Evolutionary conservation across 2,329 filamentous ascomycete genomes (phyloP).

Genomic region (Balansia obtecta): DNA sequence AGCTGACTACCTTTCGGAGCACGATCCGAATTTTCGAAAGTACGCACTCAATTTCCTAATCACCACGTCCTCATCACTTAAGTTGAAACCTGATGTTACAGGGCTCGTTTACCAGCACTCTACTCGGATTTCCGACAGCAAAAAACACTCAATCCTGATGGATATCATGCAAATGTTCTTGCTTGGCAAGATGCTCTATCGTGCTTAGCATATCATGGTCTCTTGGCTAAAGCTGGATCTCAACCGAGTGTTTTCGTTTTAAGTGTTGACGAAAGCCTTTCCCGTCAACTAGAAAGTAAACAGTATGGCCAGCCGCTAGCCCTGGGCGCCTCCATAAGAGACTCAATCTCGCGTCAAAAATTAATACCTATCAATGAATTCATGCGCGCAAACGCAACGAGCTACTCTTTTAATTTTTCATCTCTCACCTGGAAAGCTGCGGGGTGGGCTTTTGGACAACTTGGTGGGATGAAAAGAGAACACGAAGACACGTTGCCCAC

Average conservation of each 20-base stretch:
- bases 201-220: conserved; percentile 53
- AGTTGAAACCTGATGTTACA: conserved; percentile 19
- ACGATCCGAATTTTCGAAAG: conserved; percentile 51
- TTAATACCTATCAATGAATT: conserved; percentile 65
- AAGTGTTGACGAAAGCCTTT: conserved; percentile 47
- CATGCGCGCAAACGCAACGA: conserved; percentile 48
- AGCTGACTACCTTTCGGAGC: conserved; percentile 49
- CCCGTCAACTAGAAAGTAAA: conserved; percentile 58
- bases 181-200: conserved; percentile 69
- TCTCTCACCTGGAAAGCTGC: conserved; percentile 57
- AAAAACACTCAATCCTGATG: conserved; percentile 67
- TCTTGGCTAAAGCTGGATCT: conserved; percentile 27
- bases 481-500: conserved; percentile 43
- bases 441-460: conserved; percentile 61
- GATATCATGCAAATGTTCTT: conserved; percentile 65
- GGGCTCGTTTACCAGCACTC: conserved; percentile 67
- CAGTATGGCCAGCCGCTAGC: conserved; percentile 74
- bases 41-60: conserved; percentile 14
- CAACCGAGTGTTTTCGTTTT: conserved; percentile 38
- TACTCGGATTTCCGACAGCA: conserved; percentile 79
- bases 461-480: conserved; percentile 45
- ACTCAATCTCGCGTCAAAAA: conserved; percentile 56
- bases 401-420: conserved; percentile 61
- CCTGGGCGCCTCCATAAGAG: conserved; percentile 63
- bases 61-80: background rate